phyloP scores from a whole-genome alignment of 163 green algal species.

The Scenedesmus sp. region DNA sequence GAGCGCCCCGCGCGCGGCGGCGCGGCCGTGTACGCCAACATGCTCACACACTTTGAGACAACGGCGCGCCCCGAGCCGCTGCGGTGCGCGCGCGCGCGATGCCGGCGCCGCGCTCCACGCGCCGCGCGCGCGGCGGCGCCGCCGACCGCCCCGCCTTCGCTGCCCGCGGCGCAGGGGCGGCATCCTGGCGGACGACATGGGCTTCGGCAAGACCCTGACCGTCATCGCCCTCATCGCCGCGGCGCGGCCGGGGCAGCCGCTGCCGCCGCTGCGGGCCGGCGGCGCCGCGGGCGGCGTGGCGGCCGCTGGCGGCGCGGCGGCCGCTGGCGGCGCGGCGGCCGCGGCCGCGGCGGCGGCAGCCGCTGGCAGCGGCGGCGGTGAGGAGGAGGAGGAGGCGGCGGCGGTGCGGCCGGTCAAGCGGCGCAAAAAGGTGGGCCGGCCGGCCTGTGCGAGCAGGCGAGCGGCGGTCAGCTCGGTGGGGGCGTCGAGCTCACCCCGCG shows the following conservation, averaged over 20 bases:
- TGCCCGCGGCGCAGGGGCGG: no score
- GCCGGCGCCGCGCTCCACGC: not conserved
- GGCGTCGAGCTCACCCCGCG: no score
- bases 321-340: constrained; percentile 9
- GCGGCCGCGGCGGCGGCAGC: not conserved
- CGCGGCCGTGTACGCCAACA: constrained; percentile 53
- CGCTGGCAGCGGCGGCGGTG: not conserved
- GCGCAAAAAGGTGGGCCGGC: constrained; percentile 23
- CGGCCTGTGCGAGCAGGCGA: no score
- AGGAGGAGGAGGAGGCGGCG: not conserved
- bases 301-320: no score
- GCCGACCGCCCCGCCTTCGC: no score
- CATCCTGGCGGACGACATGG: constrained; percentile 87
- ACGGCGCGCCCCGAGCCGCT: constrained; percentile 44
- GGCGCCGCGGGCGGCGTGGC: no score
- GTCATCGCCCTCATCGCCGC: constrained; percentile 70
- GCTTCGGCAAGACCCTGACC: constrained; percentile 76
- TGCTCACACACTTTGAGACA: constrained; percentile 58
- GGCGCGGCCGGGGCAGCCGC: constrained; percentile 55
- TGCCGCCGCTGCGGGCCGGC: constrained; percentile 6
- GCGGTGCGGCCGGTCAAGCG: constrained; percentile 10
- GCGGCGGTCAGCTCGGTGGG: no score
- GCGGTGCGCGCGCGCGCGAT: constrained; percentile 19
- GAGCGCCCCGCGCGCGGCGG: not conserved
- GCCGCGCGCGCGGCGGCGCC: no score